A percentile compares a stretch with the other conserved stretches of the same genome.
Conservation (phyloP, 140 eudicot genomes). For the Flaveria floridana region DNA sequence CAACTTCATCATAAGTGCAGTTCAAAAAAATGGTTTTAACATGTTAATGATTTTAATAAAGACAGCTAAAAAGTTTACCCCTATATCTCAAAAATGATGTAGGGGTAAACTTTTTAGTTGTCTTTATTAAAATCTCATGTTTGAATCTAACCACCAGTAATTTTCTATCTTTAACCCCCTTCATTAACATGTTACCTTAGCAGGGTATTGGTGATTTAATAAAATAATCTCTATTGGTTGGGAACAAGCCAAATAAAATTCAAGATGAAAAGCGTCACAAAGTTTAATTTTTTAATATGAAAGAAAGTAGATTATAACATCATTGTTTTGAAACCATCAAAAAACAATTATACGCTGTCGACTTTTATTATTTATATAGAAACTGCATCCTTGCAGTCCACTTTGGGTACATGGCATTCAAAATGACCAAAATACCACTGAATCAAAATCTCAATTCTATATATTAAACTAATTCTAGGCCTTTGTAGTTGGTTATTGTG, state of each 20-base stretch:
- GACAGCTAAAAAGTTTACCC: too few species aligned
- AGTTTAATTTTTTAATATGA: not conserved
- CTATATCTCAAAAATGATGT: too few species aligned
- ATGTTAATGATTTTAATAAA: too few species aligned
- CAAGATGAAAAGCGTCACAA: slow-evolving; percentile 16
- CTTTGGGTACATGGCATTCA: not conserved
- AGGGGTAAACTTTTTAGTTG: too few species aligned
- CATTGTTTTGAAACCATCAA: slow-evolving; percentile 11
- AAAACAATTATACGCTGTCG: slow-evolving; percentile 26
- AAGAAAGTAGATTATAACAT: not conserved
- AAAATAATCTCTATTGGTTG: slow-evolving; percentile 1
- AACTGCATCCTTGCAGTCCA: slow-evolving; percentile 18
- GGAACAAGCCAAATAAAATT: not conserved
- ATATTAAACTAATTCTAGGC: not conserved
- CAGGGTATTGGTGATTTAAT: not conserved
- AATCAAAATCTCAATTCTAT: not conserved
- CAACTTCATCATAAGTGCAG: not conserved
- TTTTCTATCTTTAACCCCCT: too few species aligned
- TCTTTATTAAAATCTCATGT: too few species aligned
- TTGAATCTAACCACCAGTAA: too few species aligned
- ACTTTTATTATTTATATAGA: slow-evolving; percentile 15
- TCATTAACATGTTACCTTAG: too few species aligned
- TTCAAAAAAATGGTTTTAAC: not conserved
- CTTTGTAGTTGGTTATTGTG: not conserved
- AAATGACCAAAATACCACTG: slow-evolving; percentile 28